phyloP scores from a whole-genome alignment of 2,329 filamentous ascomycete species.

The Penicillium sp. region DNA sequence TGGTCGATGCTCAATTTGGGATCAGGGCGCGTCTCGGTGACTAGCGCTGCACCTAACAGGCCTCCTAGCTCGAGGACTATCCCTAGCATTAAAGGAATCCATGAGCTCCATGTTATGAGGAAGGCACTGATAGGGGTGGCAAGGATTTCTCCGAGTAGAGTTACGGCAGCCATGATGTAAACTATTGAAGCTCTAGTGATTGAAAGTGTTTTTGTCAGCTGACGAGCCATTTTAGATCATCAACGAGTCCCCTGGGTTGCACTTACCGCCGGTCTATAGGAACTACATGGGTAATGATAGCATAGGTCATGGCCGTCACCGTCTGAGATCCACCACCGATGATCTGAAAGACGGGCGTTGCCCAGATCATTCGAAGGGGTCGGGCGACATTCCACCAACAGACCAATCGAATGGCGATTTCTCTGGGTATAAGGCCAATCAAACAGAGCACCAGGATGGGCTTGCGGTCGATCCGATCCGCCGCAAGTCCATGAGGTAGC shows the following conservation, averaged over 20 bases:
- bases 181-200: neutral
- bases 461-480: constrained; percentile 4
- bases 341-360: constrained; percentile 1
- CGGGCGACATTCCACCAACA: constrained; percentile 2
- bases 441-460: constrained; percentile 3
- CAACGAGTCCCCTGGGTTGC: neutral
- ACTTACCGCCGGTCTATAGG: constrained; percentile 1
- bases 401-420: neutral
- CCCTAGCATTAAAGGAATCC: constrained; percentile 1
- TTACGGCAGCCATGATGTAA: neutral
- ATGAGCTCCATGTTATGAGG: constrained; percentile 3
- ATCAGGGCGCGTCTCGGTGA: neutral
- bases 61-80: neutral
- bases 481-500: neutral
- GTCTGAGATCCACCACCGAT: constrained; percentile 3
- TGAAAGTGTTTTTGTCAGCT: neutral
- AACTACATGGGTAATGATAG: constrained; percentile 4
- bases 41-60: neutral
- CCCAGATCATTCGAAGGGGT: constrained; percentile 1
- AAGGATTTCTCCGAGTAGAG: neutral
- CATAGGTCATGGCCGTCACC: constrained; percentile 1
- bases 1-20: neutral
- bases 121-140: constrained; percentile 2
- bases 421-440: neutral
- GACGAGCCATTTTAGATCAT: neutral